Percentiles rank a stretch among this genome's conserved stretches.
Evolutionary conservation across 2,329 filamentous ascomycete genomes (phyloP).

Genomic region (Hypocreales sp.): DNA sequence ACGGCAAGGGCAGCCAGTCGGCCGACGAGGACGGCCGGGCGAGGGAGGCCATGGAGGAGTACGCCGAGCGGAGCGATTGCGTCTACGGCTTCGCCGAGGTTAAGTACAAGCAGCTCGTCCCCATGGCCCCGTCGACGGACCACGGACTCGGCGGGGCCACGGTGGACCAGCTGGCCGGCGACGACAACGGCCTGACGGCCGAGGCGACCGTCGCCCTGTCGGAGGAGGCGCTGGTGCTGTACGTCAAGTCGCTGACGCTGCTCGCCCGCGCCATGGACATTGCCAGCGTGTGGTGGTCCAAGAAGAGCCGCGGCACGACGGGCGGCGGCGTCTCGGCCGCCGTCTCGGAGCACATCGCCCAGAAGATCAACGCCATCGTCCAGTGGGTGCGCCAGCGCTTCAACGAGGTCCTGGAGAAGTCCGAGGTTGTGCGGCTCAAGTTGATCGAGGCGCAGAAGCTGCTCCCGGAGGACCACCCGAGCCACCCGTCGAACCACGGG

Average conservation of each 20-base stretch:
- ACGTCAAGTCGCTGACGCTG: slow-evolving; percentile 84
- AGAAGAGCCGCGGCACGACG: slow-evolving; percentile 53
- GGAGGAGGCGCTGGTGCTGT: slow-evolving; percentile 88
- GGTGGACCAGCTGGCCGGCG: slow-evolving; percentile 33
- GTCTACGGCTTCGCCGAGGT: slow-evolving; percentile 97
- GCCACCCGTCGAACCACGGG: slow-evolving; percentile 67
- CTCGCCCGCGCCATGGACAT: slow-evolving; percentile 93
- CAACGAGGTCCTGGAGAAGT: slow-evolving; percentile 95
- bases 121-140: slow-evolving; percentile 64
- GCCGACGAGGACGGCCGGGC: slow-evolving; percentile 65
- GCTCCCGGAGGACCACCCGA: slow-evolving; percentile 71
- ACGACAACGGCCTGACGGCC: slow-evolving; percentile 65
- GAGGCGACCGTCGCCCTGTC: slow-evolving; percentile 79
- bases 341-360: slow-evolving; percentile 34
- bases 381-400: slow-evolving; percentile 91
- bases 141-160: slow-evolving; percentile 51
- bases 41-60: slow-evolving; percentile 75
- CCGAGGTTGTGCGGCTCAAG: slow-evolving; percentile 81
- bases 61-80: slow-evolving; percentile 84
- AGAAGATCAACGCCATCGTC: slow-evolving; percentile 80
- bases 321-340: slow-evolving; percentile 22
- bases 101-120: slow-evolving; percentile 95
- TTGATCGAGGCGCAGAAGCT: slow-evolving; percentile 73
- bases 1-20: slow-evolving; percentile 38
- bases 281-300: slow-evolving; percentile 80